A percentile compares a stretch with the other conserved stretches of the same genome.
Evolutionary conservation across 768 basidiomycete genomes (phyloP).

Genomic region (Panaeolus papilionaceus): DNA sequence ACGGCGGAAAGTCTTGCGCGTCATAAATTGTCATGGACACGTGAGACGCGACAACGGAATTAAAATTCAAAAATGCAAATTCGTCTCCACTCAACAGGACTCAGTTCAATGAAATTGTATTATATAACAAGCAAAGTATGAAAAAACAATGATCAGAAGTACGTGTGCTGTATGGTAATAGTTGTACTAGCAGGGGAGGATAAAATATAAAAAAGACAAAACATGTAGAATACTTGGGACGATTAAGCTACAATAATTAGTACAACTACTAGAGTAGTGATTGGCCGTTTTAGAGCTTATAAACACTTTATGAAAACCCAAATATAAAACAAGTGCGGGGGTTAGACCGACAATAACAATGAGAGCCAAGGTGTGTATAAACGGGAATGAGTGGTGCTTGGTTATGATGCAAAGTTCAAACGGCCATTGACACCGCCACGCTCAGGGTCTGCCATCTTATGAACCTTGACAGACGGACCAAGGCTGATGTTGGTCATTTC

Average conservation of each 20-base stretch:
- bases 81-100: not conserved
- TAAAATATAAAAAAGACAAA: slow-evolving; percentile 3
- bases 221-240: slow-evolving; percentile 2
- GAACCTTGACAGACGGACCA: slow-evolving; percentile 74
- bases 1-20: not conserved
- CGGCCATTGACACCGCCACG: slow-evolving; percentile 54
- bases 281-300: slow-evolving; percentile 1
- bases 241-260: not conserved
- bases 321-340: slow-evolving; percentile 9
- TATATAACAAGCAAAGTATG: not conserved
- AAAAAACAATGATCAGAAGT: not conserved
- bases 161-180: not conserved
- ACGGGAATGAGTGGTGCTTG: not conserved
- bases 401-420: slow-evolving; percentile 9
- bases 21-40: slow-evolving; percentile 12
- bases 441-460: slow-evolving; percentile 81
- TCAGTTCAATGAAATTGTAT: not conserved
- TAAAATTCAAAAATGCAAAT: not conserved
- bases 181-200: not conserved
- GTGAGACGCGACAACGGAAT: slow-evolving; percentile 6
- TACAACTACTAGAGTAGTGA: slow-evolving; percentile 13
- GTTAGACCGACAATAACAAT: not conserved
- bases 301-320: not conserved
- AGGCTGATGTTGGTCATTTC: slow-evolving; percentile 80
- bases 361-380: not conserved